Percentiles rank a stretch among this genome's conserved stretches.
Evolutionary conservation across 495 filamentous ascomycete genomes (phyloP).

Genomic region (Hypomontagnella monticulosa): DNA sequence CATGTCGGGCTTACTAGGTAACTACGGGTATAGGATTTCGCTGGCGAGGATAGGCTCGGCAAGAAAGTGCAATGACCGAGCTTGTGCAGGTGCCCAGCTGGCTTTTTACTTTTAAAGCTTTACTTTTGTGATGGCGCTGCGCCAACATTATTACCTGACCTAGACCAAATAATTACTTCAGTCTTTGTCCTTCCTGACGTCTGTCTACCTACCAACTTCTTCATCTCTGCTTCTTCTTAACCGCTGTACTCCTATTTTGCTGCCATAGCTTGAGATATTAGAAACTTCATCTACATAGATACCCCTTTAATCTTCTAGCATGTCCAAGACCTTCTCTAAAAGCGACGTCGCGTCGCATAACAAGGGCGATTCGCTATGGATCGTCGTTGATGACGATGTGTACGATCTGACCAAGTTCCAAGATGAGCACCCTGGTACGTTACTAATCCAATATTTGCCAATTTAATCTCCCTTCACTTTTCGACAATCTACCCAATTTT

Average conservation of each 20-base stretch:
- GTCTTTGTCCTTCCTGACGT: not conserved
- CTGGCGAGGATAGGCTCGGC: constrained; percentile 20
- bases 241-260: not conserved
- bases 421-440: constrained; percentile 86
- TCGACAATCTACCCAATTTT: constrained; percentile 11
- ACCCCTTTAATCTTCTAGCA: constrained; percentile 51
- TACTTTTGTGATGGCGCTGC: not conserved
- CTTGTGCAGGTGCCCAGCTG: constrained; percentile 3
- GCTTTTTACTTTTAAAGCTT: constrained; percentile 22
- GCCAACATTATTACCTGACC: constrained; percentile 2
- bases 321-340: constrained; percentile 88
- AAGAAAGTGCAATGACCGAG: constrained; percentile 33
- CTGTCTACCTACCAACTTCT: constrained; percentile 1
- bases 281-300: constrained; percentile 11
- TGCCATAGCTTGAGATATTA: not conserved
- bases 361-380: constrained; percentile 84
- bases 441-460: not conserved
- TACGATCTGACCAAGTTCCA: constrained; percentile 96
- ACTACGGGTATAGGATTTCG: constrained; percentile 15
- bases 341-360: constrained; percentile 90
- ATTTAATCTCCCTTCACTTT: not conserved
- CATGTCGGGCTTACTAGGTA: constrained; percentile 23
- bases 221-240: not conserved
- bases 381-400: constrained; percentile 94
- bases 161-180: not conserved